Base-by-base conservation (phyloP, 2,329 filamentous ascomycete species). In the Penicillium janthinellum region DNA sequence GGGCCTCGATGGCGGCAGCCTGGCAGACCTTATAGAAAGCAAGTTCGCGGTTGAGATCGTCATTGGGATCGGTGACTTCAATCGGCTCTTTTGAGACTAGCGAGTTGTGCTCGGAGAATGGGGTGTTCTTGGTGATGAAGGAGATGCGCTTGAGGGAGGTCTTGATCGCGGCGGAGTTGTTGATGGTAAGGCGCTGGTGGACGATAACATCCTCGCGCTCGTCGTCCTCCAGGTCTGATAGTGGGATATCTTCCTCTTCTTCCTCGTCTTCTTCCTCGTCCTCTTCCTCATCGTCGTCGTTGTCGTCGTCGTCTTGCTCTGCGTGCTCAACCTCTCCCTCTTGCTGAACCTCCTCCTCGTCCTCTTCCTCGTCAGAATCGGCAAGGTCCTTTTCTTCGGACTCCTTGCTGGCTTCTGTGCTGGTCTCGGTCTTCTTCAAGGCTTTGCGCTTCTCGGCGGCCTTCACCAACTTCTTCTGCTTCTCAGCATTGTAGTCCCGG, bases 181-280 rank as follows among this genome's bases (percentile, higher is more conserved):
- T 97, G 81, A 98, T 98, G 55, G 93, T 97, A 66, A 97, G 88
- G 70, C 92, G 90, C 75, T 95, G 92, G 79, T 96, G 90, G 15
- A 92, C 91, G 62, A 96, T 87, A 42, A 96, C 85, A 72, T 96
- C 93, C 77, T 91, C 91, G 70, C 87, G 89, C 70, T 96, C 92
- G 64, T 91, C 90, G 20, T 90, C 91, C 56, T 90, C 83, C 44
- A 89, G 88, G 70, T 97, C 93, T 35, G 92, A 96, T 64, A 96
- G 86, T 4, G 93, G 89, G 47, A 97, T 92, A 65, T 96, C 92
- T 66, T 95, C 91, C 47, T 94, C 90, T 4, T 92, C 90, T 22
- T 90, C 89, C 0, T 89, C 25, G 25, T 94, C 90, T 4, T 92
- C 90, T 22, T 90, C 89, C 0, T 89, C 25, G 25, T 28, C 87